phyloP scores from a whole-genome alignment of 2,329 filamentous ascomycete species.

The Fusarium veterinarium region DNA sequence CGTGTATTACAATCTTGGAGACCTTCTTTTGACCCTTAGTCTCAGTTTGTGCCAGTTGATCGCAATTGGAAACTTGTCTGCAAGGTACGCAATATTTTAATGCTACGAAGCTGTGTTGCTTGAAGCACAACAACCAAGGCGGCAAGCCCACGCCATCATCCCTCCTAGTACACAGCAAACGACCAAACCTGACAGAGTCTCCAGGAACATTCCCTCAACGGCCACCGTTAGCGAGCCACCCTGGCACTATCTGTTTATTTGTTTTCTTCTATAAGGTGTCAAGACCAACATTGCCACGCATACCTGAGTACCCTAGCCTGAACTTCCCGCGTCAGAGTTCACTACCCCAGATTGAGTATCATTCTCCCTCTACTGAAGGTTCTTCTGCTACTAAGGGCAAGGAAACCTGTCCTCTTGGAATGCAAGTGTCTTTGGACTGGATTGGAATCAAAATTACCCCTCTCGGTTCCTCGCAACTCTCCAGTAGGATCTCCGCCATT shows the following conservation, averaged over 20 bases:
- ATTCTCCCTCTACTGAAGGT: slow-evolving; percentile 22
- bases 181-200: slow-evolving; percentile 25
- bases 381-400: slow-evolving; percentile 40
- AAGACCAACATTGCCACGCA: slow-evolving; percentile 36
- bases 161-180: neutral
- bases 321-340: slow-evolving; percentile 35
- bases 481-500: slow-evolving; percentile 50
- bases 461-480: slow-evolving; percentile 46
- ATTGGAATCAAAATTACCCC: slow-evolving; percentile 51
- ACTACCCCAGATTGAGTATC: slow-evolving; percentile 39
- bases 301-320: slow-evolving; percentile 35
- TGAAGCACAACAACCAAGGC: slow-evolving; percentile 2
- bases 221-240: slow-evolving; percentile 37
- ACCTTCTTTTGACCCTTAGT: slow-evolving; percentile 31
- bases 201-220: slow-evolving; percentile 8
- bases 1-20: slow-evolving; percentile 21
- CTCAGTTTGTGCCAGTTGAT: slow-evolving; percentile 33
- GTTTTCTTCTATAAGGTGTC: slow-evolving; percentile 25
- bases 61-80: slow-evolving; percentile 17
- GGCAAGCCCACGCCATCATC: slow-evolving; percentile 16
- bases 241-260: slow-evolving; percentile 37
- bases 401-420: slow-evolving; percentile 50
- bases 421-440: slow-evolving; percentile 53
- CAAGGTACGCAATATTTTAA: slow-evolving; percentile 30
- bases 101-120: slow-evolving; percentile 6